phyloP scores from a whole-genome alignment of 305 asterid species.

The Plantago coronopus region DNA sequence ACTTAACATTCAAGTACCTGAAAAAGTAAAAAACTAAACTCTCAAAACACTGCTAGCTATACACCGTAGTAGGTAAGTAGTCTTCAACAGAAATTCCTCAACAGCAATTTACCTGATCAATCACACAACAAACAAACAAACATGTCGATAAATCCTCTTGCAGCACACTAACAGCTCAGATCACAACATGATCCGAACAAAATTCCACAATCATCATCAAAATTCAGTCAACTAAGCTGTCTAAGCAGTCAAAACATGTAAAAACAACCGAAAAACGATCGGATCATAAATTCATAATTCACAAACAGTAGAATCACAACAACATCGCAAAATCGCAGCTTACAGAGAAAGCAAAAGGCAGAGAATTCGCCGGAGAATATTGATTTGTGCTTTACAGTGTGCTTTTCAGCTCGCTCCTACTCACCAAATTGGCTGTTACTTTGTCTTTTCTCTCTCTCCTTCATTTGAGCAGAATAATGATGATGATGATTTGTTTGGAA shows the following conservation, averaged over 20 bases:
- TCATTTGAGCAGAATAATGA: constrained; percentile 8
- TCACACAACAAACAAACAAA: constrained; percentile 15
- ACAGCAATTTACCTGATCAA: constrained; percentile 23
- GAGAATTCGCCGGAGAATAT: constrained; percentile 13
- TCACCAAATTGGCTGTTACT: constrained; percentile 34
- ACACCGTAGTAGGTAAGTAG: constrained; percentile 2
- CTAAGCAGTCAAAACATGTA: neutral
- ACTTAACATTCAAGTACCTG: constrained; percentile 2
- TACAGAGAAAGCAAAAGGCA: constrained; percentile 25
- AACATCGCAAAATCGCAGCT: constrained; percentile 1
- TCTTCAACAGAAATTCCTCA: constrained; percentile 22
- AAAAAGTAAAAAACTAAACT: constrained; percentile 23
- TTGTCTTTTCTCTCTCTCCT: constrained; percentile 20
- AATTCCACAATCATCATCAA: constrained; percentile 24
- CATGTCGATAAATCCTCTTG: constrained; percentile 10
- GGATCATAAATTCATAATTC: constrained; percentile 19
- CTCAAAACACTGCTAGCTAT: neutral
- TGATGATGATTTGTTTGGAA: constrained; percentile 1
- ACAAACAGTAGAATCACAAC: constrained; percentile 12
- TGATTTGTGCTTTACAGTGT: constrained; percentile 18
- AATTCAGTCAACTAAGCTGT: constrained; percentile 3
- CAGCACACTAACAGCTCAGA: constrained; percentile 20
- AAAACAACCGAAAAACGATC: neutral
- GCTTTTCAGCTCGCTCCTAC: constrained; percentile 29
- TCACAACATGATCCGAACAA: constrained; percentile 31